A percentile compares a stretch with the other conserved stretches of the same genome.
These are phyloP conservation scores for Hypoxylon sp. DNA, from an alignment of 2,329 filamentous ascomycete genomes.

Conservation along the genomic window DNA sequence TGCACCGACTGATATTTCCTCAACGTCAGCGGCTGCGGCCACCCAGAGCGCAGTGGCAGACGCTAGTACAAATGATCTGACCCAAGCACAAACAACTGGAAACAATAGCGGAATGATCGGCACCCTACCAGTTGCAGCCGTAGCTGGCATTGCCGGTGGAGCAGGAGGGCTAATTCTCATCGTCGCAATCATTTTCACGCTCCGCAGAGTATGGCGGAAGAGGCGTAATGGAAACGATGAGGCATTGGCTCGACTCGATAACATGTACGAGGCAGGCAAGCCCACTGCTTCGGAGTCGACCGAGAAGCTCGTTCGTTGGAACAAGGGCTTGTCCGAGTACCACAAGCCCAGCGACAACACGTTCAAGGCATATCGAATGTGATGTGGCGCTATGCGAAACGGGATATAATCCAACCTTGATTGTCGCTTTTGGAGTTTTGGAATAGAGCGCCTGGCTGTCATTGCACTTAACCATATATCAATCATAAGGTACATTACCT, in stretches of 20 bases:
- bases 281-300: constrained; percentile 44
- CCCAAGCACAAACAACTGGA: constrained; percentile 36
- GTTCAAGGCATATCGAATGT: constrained; percentile 50
- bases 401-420: constrained; percentile 7
- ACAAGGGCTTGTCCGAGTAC: constrained; percentile 49
- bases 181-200: constrained; percentile 44
- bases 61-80: constrained; percentile 34
- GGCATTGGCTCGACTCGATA: constrained; percentile 45
- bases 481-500: constrained; percentile 11
- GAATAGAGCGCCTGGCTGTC: constrained; percentile 25
- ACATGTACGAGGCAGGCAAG: constrained; percentile 49
- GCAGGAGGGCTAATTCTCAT: constrained; percentile 47
- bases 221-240: constrained; percentile 49
- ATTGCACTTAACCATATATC: constrained; percentile 22
- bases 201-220: constrained; percentile 50
- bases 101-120: constrained; percentile 32
- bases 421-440: constrained; percentile 31
- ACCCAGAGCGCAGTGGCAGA: constrained; percentile 21
- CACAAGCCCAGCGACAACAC: constrained; percentile 45
- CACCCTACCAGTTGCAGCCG: constrained; percentile 43
- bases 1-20: constrained; percentile 12
- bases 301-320: constrained; percentile 50
- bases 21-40: constrained; percentile 19
- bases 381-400: constrained; percentile 10
- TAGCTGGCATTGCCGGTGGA: constrained; percentile 51